Evolutionary conservation across 495 filamentous ascomycete genomes (phyloP), one percentile per base, ranked within the genome.

Genomic region (Penicillium crystallinum): DNA sequence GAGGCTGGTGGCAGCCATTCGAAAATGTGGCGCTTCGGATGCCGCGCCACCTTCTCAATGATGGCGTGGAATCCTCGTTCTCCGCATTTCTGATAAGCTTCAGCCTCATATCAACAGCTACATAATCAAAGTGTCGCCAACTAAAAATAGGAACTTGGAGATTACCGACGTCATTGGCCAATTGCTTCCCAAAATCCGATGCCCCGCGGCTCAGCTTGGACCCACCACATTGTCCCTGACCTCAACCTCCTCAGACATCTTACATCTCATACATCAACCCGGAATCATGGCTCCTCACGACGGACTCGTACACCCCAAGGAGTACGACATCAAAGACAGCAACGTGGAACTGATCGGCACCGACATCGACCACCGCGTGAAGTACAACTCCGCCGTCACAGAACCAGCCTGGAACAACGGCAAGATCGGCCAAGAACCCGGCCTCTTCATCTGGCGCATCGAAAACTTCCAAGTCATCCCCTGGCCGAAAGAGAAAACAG

Each of bases 391-490:
- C 4, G 81, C 81, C 12, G 58, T 64, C 14, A 77, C 77, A 19
- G 82, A 85, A 43, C 82, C 82, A 1, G 81, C 82, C 15, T 85
- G 82, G 82, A 78, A 81, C 56, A 70, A 78, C 53, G 75, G 73
- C 22, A 46, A 52, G 35, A 65, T 83, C 19, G 78, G 78, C 7
- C 46, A 69, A 45, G 47, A 65, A 14, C 55, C 78, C 1, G 81
- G 81, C 2, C 70, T 85, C 5, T 68, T 66, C 41, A 67, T 84
- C 45, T 85, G 80, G 80, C 76, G 81, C 22, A 81, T 85, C 56
- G 81, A 85, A 54, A 62, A 82, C 35, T 84, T 85, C 59, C 65
- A 82, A 59, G 78, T 84, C 10, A 64, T 82, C 8, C 63, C 76
- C n/a, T 81, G 80, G 75, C 80, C 82, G 19, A 73, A 69, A 30